Conservation (phyloP, 805 yeast species). For the Cephaloascus albidus region DNA sequence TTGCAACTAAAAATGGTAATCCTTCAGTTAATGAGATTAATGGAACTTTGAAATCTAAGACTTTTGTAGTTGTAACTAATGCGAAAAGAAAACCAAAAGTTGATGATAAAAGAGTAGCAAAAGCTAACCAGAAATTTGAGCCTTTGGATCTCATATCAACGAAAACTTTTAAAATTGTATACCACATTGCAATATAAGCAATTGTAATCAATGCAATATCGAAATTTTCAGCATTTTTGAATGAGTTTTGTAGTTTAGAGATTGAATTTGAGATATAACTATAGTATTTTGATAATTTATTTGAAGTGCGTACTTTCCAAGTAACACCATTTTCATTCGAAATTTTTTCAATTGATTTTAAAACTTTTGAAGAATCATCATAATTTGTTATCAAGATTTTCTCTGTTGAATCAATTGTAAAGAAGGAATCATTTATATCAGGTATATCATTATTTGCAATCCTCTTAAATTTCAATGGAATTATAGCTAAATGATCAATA, state of each 20-base stretch:
- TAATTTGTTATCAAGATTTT: conserved; percentile 28
- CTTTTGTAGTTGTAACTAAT: conserved; percentile 46
- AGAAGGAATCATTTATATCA: conserved; percentile 24
- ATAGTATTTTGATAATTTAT: conserved; percentile 46
- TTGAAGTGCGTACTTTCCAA: conserved; percentile 55
- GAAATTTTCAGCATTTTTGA: conserved; percentile 72
- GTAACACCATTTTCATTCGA: conserved; percentile 32
- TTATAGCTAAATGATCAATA: conserved; percentile 37
- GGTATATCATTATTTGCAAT: conserved; percentile 32
- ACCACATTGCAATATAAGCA: conserved; percentile 85
- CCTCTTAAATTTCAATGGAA: conserved; percentile 51
- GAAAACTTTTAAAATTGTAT: conserved; percentile 68
- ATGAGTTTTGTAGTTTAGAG: conserved; percentile 30
- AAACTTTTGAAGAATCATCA: conserved; percentile 14
- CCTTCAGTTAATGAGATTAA: conserved; percentile 79
- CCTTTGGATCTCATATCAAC: conserved; percentile 68
- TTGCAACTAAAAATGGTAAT: conserved; percentile 84
- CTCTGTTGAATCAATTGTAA: conserved; percentile 30
- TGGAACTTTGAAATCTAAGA: conserved; percentile 54
- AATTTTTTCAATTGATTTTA: conserved; percentile 15
- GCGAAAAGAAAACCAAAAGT: conserved; percentile 81
- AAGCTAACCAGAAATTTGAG: conserved; percentile 80
- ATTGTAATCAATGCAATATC: conserved; percentile 71
- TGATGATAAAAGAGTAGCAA: conserved; percentile 70
- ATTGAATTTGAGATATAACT: conserved; percentile 36